Evolutionary conservation across 2,329 filamentous ascomycete genomes (phyloP), one percentile per base, ranked within the genome.

Genomic region (Diaporthe humulicola): DNA sequence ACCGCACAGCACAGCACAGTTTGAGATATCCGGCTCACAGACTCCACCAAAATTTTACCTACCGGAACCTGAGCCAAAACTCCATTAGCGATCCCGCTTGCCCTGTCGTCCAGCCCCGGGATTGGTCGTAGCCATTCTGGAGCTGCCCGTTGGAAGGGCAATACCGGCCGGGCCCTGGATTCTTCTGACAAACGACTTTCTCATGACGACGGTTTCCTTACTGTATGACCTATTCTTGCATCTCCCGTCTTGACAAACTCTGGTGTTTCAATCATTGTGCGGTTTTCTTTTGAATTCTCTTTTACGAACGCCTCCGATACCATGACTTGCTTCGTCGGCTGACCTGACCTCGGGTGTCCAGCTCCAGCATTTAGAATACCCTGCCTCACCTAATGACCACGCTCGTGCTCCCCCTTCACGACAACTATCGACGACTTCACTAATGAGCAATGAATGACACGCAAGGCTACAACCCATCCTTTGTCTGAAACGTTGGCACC

Each of bases 61-160:
- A 42, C 69, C 72, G 72, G 73, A 72, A 70, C 54, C 58, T 64
- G 58, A 74, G 67, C 74, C 74, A 67, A 71, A 75, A 71, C 74
- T 67, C 66, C 72, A 71, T 70, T 69, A 74, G 67, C 74, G 72
- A 76, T 76, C 74, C 71, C 74, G 74, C 74, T 64, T 64, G 72
- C 60, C 54, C 72, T 74, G 69, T 45, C 74, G n/a, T 56, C 54
- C 69, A 71, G 71, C 71, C 74, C 74, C 54, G 69, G 75, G 75
- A 76, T 76, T 76, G 75, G 75, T 61, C 56, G 45, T 69, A 58
- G 69, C 60, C 71, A 52, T 60, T 60, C 75, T 73, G 73, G 73
- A 71, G 75, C 75, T 76, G 73, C 71, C 73, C 75, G 75, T 76
- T 76, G 75, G 73, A 71, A 73, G 66, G 75, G 75, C 75, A 75